Conservation (phyloP, 108 stramenopile genomes). For the Fistulifera pelliculosa region DNA sequence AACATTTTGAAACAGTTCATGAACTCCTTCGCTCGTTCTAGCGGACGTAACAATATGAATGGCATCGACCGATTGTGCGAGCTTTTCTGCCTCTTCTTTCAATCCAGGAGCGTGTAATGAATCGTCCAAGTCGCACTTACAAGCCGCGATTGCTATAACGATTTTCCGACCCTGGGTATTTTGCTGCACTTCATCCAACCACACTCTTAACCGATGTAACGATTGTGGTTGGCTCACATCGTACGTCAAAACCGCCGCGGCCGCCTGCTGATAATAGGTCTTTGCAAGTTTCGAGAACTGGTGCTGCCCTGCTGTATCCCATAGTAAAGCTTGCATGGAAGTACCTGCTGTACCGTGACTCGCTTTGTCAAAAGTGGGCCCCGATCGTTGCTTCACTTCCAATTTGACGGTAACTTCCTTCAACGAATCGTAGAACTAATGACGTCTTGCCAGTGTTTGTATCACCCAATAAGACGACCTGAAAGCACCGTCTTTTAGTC, state of each 20-base stretch:
- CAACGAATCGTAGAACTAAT: constrained; percentile 73
- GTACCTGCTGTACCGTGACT: constrained; percentile 33
- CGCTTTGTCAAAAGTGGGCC: constrained; percentile 76
- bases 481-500: neutral
- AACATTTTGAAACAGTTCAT: no score
- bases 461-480: constrained; percentile 80
- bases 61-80: constrained; percentile 46
- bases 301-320: constrained; percentile 79
- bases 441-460: constrained; percentile 76
- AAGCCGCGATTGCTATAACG: constrained; percentile 65
- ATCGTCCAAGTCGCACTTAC: constrained; percentile 50
- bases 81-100: constrained; percentile 41
- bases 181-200: constrained; percentile 17
- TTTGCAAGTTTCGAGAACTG: constrained; percentile 49
- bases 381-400: constrained; percentile 52
- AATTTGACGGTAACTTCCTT: constrained; percentile 66
- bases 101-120: constrained; percentile 11
- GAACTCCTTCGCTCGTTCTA: constrained; percentile 16
- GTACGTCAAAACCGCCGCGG: constrained; percentile 72
- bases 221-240: constrained; percentile 43
- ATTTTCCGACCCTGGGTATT: constrained; percentile 24
- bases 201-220: constrained; percentile 44
- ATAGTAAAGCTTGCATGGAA: constrained; percentile 76
- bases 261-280: constrained; percentile 65
- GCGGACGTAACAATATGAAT: constrained; percentile 63